Evolutionary conservation across 768 basidiomycete genomes (phyloP).

Genomic region (Lactarius evosmus): DNA sequence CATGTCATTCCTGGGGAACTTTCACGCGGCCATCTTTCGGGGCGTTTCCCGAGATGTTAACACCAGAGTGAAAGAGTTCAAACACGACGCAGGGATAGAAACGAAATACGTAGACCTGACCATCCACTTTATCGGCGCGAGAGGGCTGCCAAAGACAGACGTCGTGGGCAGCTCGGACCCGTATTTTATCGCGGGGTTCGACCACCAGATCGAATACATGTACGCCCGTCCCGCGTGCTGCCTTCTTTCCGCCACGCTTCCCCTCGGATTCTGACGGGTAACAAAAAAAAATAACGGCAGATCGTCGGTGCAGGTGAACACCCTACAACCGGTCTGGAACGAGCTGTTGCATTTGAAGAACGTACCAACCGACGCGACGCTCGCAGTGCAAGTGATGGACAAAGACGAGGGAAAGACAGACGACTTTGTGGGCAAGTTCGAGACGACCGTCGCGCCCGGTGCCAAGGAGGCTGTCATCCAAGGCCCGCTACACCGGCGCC

Average conservation of each 20-base stretch:
- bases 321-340: slow-evolving; percentile 68
- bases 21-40: slow-evolving; percentile 15
- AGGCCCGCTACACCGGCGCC: slow-evolving; percentile 46
- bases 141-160: slow-evolving; percentile 66
- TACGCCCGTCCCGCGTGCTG: slow-evolving; percentile 36
- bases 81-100: slow-evolving; percentile 35
- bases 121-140: slow-evolving; percentile 72
- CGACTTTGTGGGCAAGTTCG: slow-evolving; percentile 63
- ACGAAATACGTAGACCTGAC: slow-evolving; percentile 54
- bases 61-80: slow-evolving; percentile 35
- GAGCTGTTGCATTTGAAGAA: slow-evolving; percentile 71
- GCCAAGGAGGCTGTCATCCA: slow-evolving; percentile 63
- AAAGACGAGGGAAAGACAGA: slow-evolving; percentile 62
- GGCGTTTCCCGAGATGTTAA: slow-evolving; percentile 35
- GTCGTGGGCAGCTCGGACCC: slow-evolving; percentile 62
- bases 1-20: slow-evolving; percentile 1
- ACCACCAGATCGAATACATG: slow-evolving; percentile 62
- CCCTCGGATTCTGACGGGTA: background rate
- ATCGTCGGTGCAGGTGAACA: slow-evolving; percentile 59
- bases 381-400: slow-evolving; percentile 62
- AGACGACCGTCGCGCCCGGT: slow-evolving; percentile 50
- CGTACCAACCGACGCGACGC: slow-evolving; percentile 58
- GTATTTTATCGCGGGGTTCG: slow-evolving; percentile 67
- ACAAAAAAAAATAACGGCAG: slow-evolving; percentile 36
- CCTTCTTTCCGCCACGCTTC: background rate